phyloP scores from a whole-genome alignment of 176 grass and related monocot species.

The Phoenix dactylifera region DNA sequence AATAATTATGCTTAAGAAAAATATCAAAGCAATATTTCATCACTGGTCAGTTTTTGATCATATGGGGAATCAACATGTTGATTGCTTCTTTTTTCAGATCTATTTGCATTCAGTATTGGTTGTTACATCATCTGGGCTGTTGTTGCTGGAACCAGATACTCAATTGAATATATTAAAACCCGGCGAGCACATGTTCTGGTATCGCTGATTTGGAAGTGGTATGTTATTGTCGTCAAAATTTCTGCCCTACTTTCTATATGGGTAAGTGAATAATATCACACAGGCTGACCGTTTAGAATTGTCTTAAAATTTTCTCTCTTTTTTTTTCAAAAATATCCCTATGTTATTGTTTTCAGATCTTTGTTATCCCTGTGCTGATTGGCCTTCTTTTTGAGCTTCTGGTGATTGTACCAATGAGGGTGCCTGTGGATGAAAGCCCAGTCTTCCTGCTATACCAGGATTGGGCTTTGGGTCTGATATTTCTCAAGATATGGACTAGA shows the following conservation, averaged over 20 bases:
- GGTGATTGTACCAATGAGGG: conserved; percentile 96
- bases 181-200: conserved; percentile 47
- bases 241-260: conserved; percentile 83
- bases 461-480: conserved; percentile 94
- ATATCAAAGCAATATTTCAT: not conserved
- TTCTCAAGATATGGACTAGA: conserved; percentile 96
- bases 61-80: not conserved
- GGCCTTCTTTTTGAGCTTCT: conserved; percentile 89
- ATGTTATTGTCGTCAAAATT: conserved; percentile 74
- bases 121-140: conserved; percentile 84
- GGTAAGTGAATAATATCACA: conserved; percentile 28
- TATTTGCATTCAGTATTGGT: conserved; percentile 95
- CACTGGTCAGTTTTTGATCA: not conserved
- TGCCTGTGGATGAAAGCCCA: conserved; percentile 90
- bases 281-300: no score
- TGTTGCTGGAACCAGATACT: conserved; percentile 65
- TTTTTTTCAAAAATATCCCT: no score
- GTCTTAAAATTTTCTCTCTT: no score
- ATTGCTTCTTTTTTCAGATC: conserved; percentile 31
- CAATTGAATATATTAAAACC: conserved; percentile 76
- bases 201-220: conserved; percentile 87
- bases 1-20: conserved; percentile 13
- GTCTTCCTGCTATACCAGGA: conserved; percentile 97
- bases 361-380: conserved; percentile 89
- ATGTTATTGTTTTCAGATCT: conserved; percentile 45